Evolutionary conservation across 805 yeast species (phyloP).

Genomic region (Candida montana): DNA sequence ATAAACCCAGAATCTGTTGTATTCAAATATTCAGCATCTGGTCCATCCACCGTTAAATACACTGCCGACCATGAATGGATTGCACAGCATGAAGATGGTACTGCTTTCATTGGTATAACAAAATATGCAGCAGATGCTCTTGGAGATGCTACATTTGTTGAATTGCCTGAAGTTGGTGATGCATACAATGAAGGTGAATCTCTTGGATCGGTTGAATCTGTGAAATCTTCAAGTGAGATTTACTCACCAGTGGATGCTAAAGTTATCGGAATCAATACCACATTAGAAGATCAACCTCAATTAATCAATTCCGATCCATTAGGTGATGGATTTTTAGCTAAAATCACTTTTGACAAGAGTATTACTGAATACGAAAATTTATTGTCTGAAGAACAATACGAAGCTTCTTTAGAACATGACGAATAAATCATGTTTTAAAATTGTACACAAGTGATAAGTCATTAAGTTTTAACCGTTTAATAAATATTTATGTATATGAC

Average conservation of each 20-base stretch:
- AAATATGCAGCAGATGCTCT: constrained; percentile 92
- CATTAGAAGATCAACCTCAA: constrained; percentile 64
- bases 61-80: constrained; percentile 95
- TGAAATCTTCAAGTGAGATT: constrained; percentile 89
- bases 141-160: constrained; percentile 94
- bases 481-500: constrained; percentile 2
- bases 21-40: constrained; percentile 17
- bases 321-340: constrained; percentile 93
- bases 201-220: constrained; percentile 90
- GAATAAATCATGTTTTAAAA: constrained; percentile 2
- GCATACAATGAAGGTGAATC: constrained; percentile 67
- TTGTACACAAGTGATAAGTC: no score
- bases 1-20: constrained; percentile 20
- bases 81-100: constrained; percentile 75
- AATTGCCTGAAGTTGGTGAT: constrained; percentile 72
- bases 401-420: constrained; percentile 20
- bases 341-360: constrained; percentile 52
- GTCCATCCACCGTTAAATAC: constrained; percentile 44
- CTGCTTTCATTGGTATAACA: constrained; percentile 89
- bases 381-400: constrained; percentile 48
- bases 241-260: constrained; percentile 83
- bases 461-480: background rate
- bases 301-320: constrained; percentile 83
- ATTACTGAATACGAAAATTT: constrained; percentile 46
- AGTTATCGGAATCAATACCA: constrained; percentile 63